Base-by-base conservation (phyloP, 192 early-diverging fungal species). In the Coemansia sp. region DNA sequence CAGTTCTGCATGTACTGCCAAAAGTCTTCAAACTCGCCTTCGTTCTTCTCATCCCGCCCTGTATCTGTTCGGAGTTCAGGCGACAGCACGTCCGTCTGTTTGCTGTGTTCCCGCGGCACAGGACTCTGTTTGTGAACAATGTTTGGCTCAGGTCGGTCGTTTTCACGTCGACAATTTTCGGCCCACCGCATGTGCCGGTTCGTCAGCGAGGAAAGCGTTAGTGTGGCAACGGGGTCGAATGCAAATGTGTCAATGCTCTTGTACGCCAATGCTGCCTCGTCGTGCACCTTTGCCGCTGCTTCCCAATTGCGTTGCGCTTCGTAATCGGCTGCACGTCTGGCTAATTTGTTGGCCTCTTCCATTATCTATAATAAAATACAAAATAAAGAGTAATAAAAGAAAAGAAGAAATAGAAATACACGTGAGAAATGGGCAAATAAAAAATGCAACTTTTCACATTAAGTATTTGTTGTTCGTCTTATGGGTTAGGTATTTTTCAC, bases 1-100 rank as follows among this genome's bases (percentile, higher is more conserved):
- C 80, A 82, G 61, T 69, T 65, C 38, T 82, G 73, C 74, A 82
- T 77, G 59, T 82, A 82, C 52, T 68, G 67, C 80, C 80, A 82
- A 55, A 82, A 82, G 27, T 77, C 67, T 25, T 82, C 80, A 70
- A 82, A 82, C 53, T 73, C 80, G 38, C 41, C 56, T 4, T 81
- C 78, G 11, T 62, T 64, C 3, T 65, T 64, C 16, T 57, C 68
- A 27, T 52, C 54, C 4, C 51, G 17, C 2, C 62, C 41, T 43
- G 14, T 11, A 27, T 26, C 16, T 29, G 25, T 3, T 3, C 12
- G 6, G 3, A 3, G 23, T 16, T 23, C 23, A 26, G 3, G 3
- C 1, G 9, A 10, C 21, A 12, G 37, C 10, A 17, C 17, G 1
- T 6, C 29, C 0, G 31, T 17, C 55, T 57, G 55, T 35, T 29